Evolutionary conservation across 2,329 filamentous ascomycete species (phyloP).

Genomic region (Colletotrichum lindemuthianum): DNA sequence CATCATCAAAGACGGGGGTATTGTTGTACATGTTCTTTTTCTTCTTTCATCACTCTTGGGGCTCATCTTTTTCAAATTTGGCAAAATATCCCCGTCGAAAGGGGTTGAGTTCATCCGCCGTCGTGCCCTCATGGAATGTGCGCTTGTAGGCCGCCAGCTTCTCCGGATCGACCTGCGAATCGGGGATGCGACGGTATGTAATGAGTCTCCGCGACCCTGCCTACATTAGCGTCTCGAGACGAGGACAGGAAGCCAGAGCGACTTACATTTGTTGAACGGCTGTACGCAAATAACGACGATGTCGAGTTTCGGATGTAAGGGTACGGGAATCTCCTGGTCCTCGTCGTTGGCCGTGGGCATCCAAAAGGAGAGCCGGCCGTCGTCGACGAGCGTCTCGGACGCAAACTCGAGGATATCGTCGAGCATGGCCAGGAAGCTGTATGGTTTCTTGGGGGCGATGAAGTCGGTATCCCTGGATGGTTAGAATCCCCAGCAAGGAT

Average conservation of each 20-base stretch:
- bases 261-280: conserved; percentile 85
- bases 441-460: conserved; percentile 88
- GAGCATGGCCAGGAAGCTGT: conserved; percentile 90
- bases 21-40: conserved; percentile 26
- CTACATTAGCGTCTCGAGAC: neutral
- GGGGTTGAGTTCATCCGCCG: conserved; percentile 69
- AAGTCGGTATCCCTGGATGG: conserved; percentile 69
- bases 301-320: conserved; percentile 79
- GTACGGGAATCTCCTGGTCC: conserved; percentile 79
- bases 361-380: conserved; percentile 91
- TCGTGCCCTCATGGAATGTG: conserved; percentile 52
- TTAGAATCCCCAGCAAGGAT: conserved; percentile 30
- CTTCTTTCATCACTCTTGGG: conserved; percentile 2
- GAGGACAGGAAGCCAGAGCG: neutral
- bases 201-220: conserved; percentile 88
- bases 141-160: conserved; percentile 49
- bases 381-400: conserved; percentile 77
- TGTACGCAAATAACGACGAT: conserved; percentile 83
- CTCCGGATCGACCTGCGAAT: conserved; percentile 61
- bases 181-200: conserved; percentile 79
- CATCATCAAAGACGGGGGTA: conserved; percentile 31
- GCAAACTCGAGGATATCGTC: conserved; percentile 90
- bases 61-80: conserved; percentile 56
- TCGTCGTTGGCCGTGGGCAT: conserved; percentile 92
- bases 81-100: conserved; percentile 69